Percentiles rank a stretch among this genome's conserved stretches.
phyloP scores from a whole-genome alignment of 2,329 filamentous ascomycete genomes.

The Fonsecaea pedrosoi region DNA sequence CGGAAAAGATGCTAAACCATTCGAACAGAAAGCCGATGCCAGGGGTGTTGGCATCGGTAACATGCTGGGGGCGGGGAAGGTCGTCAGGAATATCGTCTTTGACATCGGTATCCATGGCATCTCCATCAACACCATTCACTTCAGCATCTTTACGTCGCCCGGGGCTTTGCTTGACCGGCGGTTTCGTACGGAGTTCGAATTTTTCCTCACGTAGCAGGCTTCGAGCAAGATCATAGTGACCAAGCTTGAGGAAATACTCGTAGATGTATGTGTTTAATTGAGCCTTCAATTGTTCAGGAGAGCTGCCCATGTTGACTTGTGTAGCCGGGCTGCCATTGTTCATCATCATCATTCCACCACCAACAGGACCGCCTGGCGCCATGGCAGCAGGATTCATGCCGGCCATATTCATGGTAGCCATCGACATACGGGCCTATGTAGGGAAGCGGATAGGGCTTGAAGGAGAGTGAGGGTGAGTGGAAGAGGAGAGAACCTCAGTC shows the following conservation, averaged over 20 bases:
- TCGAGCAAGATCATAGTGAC: slow-evolving; percentile 83
- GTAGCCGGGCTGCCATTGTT: slow-evolving; percentile 55
- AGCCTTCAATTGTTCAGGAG: slow-evolving; percentile 44
- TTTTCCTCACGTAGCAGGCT: slow-evolving; percentile 70
- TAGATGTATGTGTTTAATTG: slow-evolving; percentile 71
- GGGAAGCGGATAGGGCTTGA: slow-evolving; percentile 6
- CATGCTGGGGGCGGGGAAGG: slow-evolving; percentile 66
- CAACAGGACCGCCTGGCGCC: slow-evolving; percentile 59
- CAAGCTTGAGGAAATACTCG: slow-evolving; percentile 80
- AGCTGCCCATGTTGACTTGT: slow-evolving; percentile 50
- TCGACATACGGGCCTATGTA: slow-evolving; percentile 2
- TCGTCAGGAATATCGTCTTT: slow-evolving; percentile 83
- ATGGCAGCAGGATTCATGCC: slow-evolving; percentile 59
- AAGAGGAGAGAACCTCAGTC: slow-evolving; percentile 16
- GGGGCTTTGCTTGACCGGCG: slow-evolving; percentile 71
- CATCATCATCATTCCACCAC: slow-evolving; percentile 60
- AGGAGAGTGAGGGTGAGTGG: slow-evolving; percentile 10
- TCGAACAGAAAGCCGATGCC: slow-evolving; percentile 76
- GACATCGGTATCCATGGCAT: slow-evolving; percentile 80
- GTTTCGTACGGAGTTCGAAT: slow-evolving; percentile 62
- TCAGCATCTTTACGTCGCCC: slow-evolving; percentile 71
- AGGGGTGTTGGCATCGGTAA: slow-evolving; percentile 72
- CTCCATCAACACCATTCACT: slow-evolving; percentile 74
- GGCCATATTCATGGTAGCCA: slow-evolving; percentile 59
- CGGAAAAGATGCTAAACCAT: slow-evolving; percentile 98